Evolutionary conservation across 331 rosid species (phyloP), one percentile per base, ranked within the genome.

Genomic region (Dryas integrifolia): DNA sequence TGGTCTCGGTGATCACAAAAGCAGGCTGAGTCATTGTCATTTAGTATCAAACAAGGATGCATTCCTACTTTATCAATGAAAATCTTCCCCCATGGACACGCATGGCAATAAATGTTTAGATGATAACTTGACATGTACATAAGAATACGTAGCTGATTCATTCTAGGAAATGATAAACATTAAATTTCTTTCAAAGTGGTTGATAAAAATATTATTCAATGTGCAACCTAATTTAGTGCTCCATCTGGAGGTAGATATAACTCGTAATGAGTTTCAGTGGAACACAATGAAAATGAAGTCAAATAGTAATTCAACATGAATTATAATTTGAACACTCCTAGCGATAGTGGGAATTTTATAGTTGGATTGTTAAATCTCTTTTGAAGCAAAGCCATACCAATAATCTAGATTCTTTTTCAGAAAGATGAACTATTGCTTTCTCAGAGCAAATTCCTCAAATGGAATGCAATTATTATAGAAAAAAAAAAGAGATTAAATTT

Each of bases 351-450:
- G 35, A 49, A 74, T 2, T 57, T 26, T 63, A 14, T 69, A 41
- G 74, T 58, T 75, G 77, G 69, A 41, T 56, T 44, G 80, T 75
- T 74, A 70, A 70, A 75, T 70, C 51, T 70, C 51, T 70, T 74
- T 69, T 44, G 55, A 70, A 44, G 45, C 44, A 56, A 45, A 57
- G 56, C 48, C 79, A 24, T 72, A 66, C 64, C 44, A 56, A 52
- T 58, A 53, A 68, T 69, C 40, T 5, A 68, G 45, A 64, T 68
- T 63, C 43, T 69, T 59, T 76, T 46, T 69, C 70, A 14, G 63
- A 41, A 59, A 80, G 77, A 47, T 80, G 58, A 74, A 62, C 74
- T 41, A 44, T 75, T 69, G 79, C 64, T 69, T 74, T 69, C 83
- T 35, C 40, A 62, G 13, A 59, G 68, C 9, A 56, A 41, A 65